Base-by-base conservation (phyloP, 2,329 filamentous ascomycete species). In the Cladobotryum mycophilum region DNA sequence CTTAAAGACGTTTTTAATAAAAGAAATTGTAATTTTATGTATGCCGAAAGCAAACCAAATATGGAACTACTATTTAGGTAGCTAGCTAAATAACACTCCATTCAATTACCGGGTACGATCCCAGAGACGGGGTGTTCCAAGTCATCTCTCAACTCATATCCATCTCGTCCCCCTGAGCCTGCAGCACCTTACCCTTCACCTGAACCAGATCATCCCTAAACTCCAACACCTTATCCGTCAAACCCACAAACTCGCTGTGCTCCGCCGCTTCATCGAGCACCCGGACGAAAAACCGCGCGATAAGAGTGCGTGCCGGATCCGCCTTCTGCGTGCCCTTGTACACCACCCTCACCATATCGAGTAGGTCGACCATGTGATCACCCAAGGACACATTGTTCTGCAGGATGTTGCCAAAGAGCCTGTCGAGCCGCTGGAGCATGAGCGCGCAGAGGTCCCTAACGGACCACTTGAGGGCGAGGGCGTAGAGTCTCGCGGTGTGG, bases 401-500 rank as follows among this genome's bases (percentile, higher is more conserved):
- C 22, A 37, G 30, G n/a, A 58, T 55, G 38, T 35, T 11, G 13
- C 36, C n/a, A 3, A 63, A 55, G 14, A 53, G n/a, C 7, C 20
- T 5, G 45, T 61, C 57, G 6, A 62, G 58, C 9, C 60, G 57
- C 41, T 35, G 40, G 7, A 60, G 50, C 9, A 55, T 46, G 7
- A 61, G 41, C 1, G 14, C 40, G 37, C 55, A 50, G 35, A 63
- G 56, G 5, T 44, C 18, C 14, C 56, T 40, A 22, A 63, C 41
- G 15, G 37, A 54, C 48, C 60, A 63, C 34, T 58, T 62, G 36
- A 60, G 57, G n/a, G 60, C 60, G 34, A 63, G 51, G 36, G 60
- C 45, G 52, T 62, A 63, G 5, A 63, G 55, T 4, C 53, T 53
- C 5, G 53, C 53, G 45, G 62, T 60, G 40, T 54, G 51, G 43